A percentile compares a stretch with the other conserved stretches of the same genome.
These are phyloP conservation scores for Cryptococcus sp. DNA, from an alignment of 1,284 basidiomycete species.

Conservation along the genomic window DNA sequence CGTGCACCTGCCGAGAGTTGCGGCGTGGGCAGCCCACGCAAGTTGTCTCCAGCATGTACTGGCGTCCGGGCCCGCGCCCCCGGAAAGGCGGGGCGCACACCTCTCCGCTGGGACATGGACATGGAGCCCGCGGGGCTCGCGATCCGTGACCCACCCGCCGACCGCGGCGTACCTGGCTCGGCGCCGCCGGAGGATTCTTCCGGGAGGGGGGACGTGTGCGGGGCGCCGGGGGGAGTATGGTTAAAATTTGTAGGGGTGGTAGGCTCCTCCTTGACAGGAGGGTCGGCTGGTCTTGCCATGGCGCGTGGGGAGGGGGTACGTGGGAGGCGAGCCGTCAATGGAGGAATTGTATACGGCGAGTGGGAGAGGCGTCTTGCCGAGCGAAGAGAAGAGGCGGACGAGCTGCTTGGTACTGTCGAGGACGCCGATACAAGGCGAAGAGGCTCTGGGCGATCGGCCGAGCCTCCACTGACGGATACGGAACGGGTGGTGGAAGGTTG, in stretches of 20 bases:
- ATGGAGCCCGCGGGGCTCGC: constrained; percentile 17
- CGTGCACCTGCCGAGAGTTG: neutral
- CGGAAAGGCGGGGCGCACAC: constrained; percentile 20
- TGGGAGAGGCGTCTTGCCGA: constrained; percentile 3
- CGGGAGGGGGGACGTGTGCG: constrained; percentile 1
- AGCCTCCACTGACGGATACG: neutral
- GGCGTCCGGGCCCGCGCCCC: neutral
- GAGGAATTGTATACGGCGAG: constrained; percentile 8
- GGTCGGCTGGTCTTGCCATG: neutral
- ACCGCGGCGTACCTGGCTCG: neutral
- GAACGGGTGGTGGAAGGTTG: neutral
- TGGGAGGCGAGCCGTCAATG: neutral
- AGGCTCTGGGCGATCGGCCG: constrained; percentile 5
- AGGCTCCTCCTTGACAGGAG: constrained; percentile 6
- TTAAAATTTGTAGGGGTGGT: no score
- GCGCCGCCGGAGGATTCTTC: neutral
- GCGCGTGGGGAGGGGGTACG: neutral
- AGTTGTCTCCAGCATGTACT: constrained; percentile 1
- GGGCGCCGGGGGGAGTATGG: neutral
- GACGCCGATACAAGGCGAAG: constrained; percentile 3
- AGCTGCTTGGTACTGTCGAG: neutral
- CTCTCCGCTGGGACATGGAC: constrained; percentile 20
- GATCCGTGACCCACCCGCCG: neutral
- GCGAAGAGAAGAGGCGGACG: constrained; percentile 4
- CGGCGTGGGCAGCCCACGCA: constrained; percentile 6